These are phyloP conservation scores for Candolleomyces eurysporus DNA, from an alignment of 768 basidiomycete species.

Conservation along the genomic window DNA sequence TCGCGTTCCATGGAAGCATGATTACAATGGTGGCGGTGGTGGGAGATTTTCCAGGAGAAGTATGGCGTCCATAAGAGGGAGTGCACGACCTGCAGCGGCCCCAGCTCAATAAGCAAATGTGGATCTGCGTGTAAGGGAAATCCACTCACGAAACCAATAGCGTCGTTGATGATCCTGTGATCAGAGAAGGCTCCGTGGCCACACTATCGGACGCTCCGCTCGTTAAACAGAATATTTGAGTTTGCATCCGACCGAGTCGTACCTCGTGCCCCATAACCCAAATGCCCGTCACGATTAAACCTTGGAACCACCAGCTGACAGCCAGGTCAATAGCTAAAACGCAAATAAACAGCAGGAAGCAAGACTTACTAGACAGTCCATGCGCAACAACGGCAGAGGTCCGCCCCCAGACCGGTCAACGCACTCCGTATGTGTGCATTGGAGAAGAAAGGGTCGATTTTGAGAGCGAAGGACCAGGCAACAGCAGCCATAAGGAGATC, in stretches of 20 bases:
- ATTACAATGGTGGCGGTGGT: constrained; percentile 51
- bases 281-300: constrained; percentile 54
- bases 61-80: constrained; percentile 51
- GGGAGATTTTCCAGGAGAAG: constrained; percentile 55
- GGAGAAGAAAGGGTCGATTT: constrained; percentile 43
- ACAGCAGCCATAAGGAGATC: constrained; percentile 44
- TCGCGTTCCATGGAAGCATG: constrained; percentile 55
- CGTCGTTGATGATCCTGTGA: constrained; percentile 44
- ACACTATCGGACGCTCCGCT: constrained; percentile 32
- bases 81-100: constrained; percentile 35
- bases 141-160: constrained; percentile 48
- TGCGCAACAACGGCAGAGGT: constrained; percentile 37
- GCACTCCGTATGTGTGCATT: constrained; percentile 15
- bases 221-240: background rate
- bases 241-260: background rate
- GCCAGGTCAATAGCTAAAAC: background rate
- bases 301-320: constrained; percentile 60
- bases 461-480: constrained; percentile 41
- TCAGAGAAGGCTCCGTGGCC: constrained; percentile 58
- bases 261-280: constrained; percentile 64
- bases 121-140: constrained; percentile 8
- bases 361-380: constrained; percentile 47
- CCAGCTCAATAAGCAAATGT: constrained; percentile 6
- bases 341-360: background rate
- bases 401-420: constrained; percentile 34